Base-by-base conservation (phyloP, 305 asterid species). In the Salvia sclarea region DNA sequence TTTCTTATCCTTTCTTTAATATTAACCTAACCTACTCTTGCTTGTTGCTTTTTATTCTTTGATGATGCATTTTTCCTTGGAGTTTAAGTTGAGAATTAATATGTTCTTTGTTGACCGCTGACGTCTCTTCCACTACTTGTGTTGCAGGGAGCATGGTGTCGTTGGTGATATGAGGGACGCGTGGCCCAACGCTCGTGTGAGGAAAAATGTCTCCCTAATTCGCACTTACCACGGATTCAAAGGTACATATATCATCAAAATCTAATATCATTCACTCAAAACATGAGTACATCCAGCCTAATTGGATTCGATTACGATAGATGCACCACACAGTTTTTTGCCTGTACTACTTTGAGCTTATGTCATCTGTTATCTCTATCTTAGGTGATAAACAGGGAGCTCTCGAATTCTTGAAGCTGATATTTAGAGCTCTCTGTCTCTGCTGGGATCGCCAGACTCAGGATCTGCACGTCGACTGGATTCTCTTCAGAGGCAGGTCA, bases 391-490 rank as follows among this genome's bases (percentile, higher is more conserved):
- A 91, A 67, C 96, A 86, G 40, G 98, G 96, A 25, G 81, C 90
- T 16, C 62, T 87, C 11, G 99, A 94, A 69, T 87, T 84, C 88
- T 71, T 89, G 38, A 94, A 94, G 82, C 80, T 94, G 79, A 68
- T 94, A 10, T 85, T 94, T 73, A 35, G 98, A 78, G 97, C 95
- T 12, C 96, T 94, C 38, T 94, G 96, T 79, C 96, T 94, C 59
- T 94, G 99, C 72, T 94, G 99, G 99, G 99, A 94, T 75, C 96
- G 97, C 18, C 99, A 94, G 75, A 94, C 96, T 21, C 99, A 94
- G 78, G 99, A 94, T 80, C 82, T 94, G 48, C 99, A 94, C 37
- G 67, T 91, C 0, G 99, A 94, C 83, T 94, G 99, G 99, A 86
- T 94, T 72, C 95, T 94, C 38, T 94, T 87, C 80, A 68, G 98